Evolutionary conservation across 225 moss, liverwort and hornwort genomes (phyloP).

Genomic region (Ulota crispa): DNA sequence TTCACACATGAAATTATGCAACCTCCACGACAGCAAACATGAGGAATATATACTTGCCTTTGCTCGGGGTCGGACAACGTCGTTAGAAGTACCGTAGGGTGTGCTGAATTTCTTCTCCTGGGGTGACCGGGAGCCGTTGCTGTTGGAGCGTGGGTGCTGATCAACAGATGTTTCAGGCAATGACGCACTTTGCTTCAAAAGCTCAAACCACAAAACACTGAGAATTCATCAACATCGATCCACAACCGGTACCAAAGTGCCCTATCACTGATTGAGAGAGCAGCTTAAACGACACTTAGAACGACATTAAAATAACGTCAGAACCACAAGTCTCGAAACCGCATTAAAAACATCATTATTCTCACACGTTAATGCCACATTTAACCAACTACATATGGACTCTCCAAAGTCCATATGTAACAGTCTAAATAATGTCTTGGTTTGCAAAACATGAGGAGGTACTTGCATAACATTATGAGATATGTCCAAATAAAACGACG

Average conservation of each 20-base stretch:
- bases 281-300: no score
- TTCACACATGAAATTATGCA: neutral
- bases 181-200: conserved; percentile 31
- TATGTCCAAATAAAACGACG: no score
- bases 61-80: conserved; percentile 23
- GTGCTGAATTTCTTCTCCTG: conserved; percentile 23
- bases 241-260: neutral
- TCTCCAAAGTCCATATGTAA: no score
- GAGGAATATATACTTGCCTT: conserved; percentile 35
- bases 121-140: conserved; percentile 16
- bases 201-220: conserved; percentile 28
- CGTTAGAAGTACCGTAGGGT: conserved; percentile 44
- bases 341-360: no score
- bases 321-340: no score
- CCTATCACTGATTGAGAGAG: neutral
- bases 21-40: neutral
- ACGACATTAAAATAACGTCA: no score
- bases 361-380: no score
- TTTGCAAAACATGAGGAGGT: no score
- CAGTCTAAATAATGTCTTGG: no score
- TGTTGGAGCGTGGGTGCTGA: neutral
- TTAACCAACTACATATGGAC: no score
- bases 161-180: neutral
- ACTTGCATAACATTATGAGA: no score
- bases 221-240: conserved; percentile 24